A percentile compares a stretch with the other conserved stretches of the same genome.
phyloP scores from a whole-genome alignment of 2,329 filamentous ascomycete genomes.

The Ilyonectria sp. region DNA sequence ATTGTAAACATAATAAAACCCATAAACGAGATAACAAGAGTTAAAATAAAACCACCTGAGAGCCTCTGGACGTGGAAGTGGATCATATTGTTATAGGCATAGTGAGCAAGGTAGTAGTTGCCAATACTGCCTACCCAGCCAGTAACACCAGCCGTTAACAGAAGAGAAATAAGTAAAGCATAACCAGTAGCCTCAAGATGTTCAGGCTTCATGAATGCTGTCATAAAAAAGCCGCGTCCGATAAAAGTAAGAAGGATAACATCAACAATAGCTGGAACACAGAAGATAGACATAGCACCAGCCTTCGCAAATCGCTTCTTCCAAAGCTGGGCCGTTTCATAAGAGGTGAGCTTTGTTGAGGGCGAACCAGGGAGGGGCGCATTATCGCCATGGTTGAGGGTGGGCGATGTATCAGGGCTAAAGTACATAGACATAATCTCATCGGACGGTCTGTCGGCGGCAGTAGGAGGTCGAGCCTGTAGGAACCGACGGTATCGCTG shows the following conservation, averaged over 20 bases:
- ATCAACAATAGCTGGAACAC: constrained; percentile 34
- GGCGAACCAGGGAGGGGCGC: background rate
- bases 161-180: constrained; percentile 30
- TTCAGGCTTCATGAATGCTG: constrained; percentile 31
- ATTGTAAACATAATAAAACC: constrained; percentile 33
- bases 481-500: constrained; percentile 29
- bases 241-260: constrained; percentile 36
- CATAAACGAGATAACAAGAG: constrained; percentile 16
- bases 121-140: constrained; percentile 38
- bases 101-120: constrained; percentile 36
- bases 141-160: constrained; percentile 36
- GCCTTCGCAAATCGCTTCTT: constrained; percentile 35
- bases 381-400: background rate
- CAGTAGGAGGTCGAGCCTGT: constrained; percentile 19
- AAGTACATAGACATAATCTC: constrained; percentile 43
- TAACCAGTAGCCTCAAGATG: constrained; percentile 35
- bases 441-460: constrained; percentile 31
- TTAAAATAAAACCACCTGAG: constrained; percentile 35
- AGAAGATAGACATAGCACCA: constrained; percentile 38
- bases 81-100: constrained; percentile 40
- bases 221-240: constrained; percentile 39
- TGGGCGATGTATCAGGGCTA: constrained; percentile 21
- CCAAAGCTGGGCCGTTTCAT: constrained; percentile 31
- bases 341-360: constrained; percentile 19
- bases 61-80: constrained; percentile 38